Evolutionary conservation across 208 protist species (phyloP), one percentile per base, ranked within the genome.

Genomic region (Crithidia mellificae): DNA sequence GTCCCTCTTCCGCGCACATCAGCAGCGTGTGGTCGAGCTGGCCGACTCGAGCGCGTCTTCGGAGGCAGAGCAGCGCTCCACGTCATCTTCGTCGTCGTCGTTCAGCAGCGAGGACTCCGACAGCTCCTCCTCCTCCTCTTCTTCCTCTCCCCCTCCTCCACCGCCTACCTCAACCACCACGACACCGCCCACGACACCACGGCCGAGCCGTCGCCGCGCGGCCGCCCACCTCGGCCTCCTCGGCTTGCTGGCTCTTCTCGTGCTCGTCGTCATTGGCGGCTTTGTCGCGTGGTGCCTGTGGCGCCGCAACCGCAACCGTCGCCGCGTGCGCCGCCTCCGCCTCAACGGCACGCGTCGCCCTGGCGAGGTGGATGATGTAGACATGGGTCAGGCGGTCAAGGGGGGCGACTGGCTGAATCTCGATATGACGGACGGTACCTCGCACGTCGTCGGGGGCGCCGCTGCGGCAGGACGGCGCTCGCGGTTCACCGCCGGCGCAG

Each of bases 361-460:
- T 0, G 80, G 86, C 0, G 73, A 83, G 27, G 83, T 87, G 36
- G 81, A 88, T 47, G 78, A 85, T 47, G 43, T 41, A 8, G 83
- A 88, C 27, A 77, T 92, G 68, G 80, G 76, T 34, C 36, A 71
- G 14, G 74, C 56, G 0, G 68, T 88, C 41, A 63, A 52, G 41
- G 81, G 80, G 7, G 86, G 78, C 15, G 76, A 84, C 38, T 85
- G 75, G 80, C 69, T 87, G 53, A 54, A 52, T 39, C 66, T 63
- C 6, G 69, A 74, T 54, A 43, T 14, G 29, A 53, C 41, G 15
- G 50, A 39, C 2, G 36, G 24, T 19, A 52, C 57, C n/a, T 56
- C 17, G 9, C 47, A 49, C 7, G 7, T 25, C 7, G 19, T 54
- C 20, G 72, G 63, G n/a, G n/a, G n/a, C n/a, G n/a, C n/a, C n/a